Base-by-base conservation (phyloP, 768 basidiomycete genomes). In the Trametes coccinea region DNA sequence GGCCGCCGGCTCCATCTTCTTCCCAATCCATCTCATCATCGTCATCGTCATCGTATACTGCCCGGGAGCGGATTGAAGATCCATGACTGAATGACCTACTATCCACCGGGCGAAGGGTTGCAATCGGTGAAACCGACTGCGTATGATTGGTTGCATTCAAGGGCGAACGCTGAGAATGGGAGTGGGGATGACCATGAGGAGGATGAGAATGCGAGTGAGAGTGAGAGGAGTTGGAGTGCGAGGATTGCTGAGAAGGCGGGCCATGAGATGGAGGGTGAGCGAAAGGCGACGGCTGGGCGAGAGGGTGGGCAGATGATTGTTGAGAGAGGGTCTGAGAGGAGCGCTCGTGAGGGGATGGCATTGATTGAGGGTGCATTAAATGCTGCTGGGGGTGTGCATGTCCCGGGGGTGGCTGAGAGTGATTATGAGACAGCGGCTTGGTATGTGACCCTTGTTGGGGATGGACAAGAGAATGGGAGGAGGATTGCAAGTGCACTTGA, bases 21-120 rank as follows among this genome's bases (percentile, higher is more conserved):
- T 75, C 76, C 55, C 77, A 77, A 27, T 75, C 61, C 58, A 67
- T 66, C 39, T 71, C 66, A 48, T 71, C 82, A 4, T 80, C 77
- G 10, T 78, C 77, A 27, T 72, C 72, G 44, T 75, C 74, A 44
- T 76, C 77, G 54, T 74, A 74, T 27, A 73, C 76, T 5, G 64
- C 65, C n/a, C 53, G 46, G 22, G 59, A 61, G 40, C 73, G 73
- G 50, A 69, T 43, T 3, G 74, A 65, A 33, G 78, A 69, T 8
- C 64, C 58, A 10, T 60, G 58, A 39, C 53, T 65, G 63, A 66
- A 71, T 9, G 70, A 70, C 34, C 60, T 62, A n/a, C 68, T 67
- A 40, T 72, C 71, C 43, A 72, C 71, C 1, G 71, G 71, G 10
- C 71, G 58, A 31, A 72, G 60, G 8, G 63, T 63, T 55, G 59